phyloP scores from a whole-genome alignment of 2,329 filamentous ascomycete species.

The Thielaviopsis populi region DNA sequence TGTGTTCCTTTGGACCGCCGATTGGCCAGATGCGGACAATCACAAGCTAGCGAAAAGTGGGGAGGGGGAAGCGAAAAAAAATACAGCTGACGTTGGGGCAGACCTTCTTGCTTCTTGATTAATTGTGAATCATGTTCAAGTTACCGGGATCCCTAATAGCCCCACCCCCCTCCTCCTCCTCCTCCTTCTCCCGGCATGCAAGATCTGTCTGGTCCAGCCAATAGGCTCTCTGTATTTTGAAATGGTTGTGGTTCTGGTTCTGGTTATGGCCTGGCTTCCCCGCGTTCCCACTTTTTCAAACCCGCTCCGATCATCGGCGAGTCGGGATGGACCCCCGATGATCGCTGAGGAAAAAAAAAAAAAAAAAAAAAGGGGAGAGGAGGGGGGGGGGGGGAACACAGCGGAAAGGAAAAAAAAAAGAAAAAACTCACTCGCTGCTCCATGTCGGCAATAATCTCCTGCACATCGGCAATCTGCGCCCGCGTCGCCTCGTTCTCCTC shows the following conservation, averaged over 20 bases:
- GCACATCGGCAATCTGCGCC: conserved; percentile 53
- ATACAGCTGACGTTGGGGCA: too few species aligned
- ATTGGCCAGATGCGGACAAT: too few species aligned
- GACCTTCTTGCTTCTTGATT: too few species aligned
- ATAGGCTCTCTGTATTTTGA: conserved; percentile 10
- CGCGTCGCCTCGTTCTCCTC: conserved; percentile 52
- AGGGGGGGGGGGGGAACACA: too few species aligned
- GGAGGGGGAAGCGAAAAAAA: too few species aligned
- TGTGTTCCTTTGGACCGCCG: too few species aligned
- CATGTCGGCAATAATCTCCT: conserved; percentile 66
- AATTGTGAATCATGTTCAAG: too few species aligned
- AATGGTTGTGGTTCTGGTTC: too few species aligned
- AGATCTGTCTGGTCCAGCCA: neutral
- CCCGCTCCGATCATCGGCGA: conserved; percentile 13
- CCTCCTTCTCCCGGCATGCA: neutral
- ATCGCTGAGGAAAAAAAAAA: neutral
- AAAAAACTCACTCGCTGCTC: conserved; percentile 47
- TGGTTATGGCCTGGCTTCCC: conserved; percentile 9
- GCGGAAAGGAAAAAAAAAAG: neutral
- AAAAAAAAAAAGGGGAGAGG: too few species aligned
- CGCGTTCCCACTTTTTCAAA: conserved; percentile 8
- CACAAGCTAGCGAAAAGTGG: too few species aligned
- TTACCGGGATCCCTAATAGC: conserved; percentile 6
- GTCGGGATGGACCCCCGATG: conserved; percentile 2
- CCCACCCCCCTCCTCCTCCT: too few species aligned